Base-by-base conservation (phyloP, 352 stramenopile genomes). In the Globisporangium nodosum region DNA sequence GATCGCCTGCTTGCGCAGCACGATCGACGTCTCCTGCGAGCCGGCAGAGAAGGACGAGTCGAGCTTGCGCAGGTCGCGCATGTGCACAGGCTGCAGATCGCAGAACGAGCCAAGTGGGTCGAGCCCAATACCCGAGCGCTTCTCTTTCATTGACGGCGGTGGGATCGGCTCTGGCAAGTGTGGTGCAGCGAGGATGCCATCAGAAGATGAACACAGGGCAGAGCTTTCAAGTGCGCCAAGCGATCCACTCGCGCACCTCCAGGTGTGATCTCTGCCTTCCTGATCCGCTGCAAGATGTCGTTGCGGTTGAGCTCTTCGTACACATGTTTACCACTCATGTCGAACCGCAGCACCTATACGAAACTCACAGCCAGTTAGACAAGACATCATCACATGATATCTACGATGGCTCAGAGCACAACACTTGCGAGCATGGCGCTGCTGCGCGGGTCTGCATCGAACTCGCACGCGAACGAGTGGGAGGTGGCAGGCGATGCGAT, bases 81-180 rank as follows among this genome's bases (percentile, higher is more conserved):
- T 76, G 47, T 82, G 73, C 9, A 82, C 65, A 18, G 63, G 63
- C 61, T 82, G 67, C n/a, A 80, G 52, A 15, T 74, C 69, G 47
- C 65, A 71, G 45, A 57, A 71, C 7, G 66, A 43, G 0, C 63
- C 66, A 20, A 73, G 37, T 1, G 51, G 63, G 7, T 49, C 58
- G 15, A 68, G 51, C 7, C 47, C 39, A 24, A 20, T 61, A 2
- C 56, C 56, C 3, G 55, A 52, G 2, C 42, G 63, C 30, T 57
- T 56, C 48, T 58, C 45, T 58, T 51, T 52, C n/a, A 60, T 53
- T 15, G 58, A 20, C n/a, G 51, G 51, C 6, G 21, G 12, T 12
- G 51, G 35, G 4, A 24, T 4, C 21, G 30, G 27, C 4, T 56
- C 51, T 48, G 11, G 45, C 39, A 16, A 31, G 15, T 21, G 16